These are phyloP conservation scores for Pythium scleroteichum DNA, from an alignment of 352 stramenopile genomes.

Conservation along the genomic window DNA sequence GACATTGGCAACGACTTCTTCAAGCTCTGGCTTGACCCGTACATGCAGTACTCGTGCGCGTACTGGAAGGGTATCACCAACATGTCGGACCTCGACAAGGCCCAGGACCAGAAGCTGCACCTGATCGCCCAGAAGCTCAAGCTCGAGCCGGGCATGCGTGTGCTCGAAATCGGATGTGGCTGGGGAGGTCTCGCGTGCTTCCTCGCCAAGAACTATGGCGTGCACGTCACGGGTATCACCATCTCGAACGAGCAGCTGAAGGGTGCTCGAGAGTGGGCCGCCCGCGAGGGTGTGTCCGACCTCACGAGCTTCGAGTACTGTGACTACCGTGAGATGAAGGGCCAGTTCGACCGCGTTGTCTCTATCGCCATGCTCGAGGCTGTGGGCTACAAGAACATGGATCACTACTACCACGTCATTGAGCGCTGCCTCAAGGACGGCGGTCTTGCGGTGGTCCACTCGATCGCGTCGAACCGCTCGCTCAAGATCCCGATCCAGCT, in stretches of 20 bases:
- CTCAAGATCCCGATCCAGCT: constrained; percentile 81
- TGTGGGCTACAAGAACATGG: constrained; percentile 89
- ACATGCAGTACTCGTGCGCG: constrained; percentile 88
- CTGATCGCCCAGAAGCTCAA: constrained; percentile 88
- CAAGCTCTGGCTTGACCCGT: constrained; percentile 86
- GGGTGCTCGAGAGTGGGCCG: constrained; percentile 77
- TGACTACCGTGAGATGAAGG: constrained; percentile 89
- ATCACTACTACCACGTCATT: constrained; percentile 84
- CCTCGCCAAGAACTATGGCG: constrained; percentile 84
- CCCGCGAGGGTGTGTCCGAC: constrained; percentile 76
- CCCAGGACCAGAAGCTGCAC: constrained; percentile 87
- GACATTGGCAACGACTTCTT: constrained; percentile 90
- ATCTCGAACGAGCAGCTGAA: constrained; percentile 91
- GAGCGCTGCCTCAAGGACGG: constrained; percentile 80
- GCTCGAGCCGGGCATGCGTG: constrained; percentile 77
- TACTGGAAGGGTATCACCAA: constrained; percentile 82
- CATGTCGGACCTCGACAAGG: constrained; percentile 75
- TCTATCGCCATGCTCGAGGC: constrained; percentile 90
- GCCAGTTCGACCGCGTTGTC: constrained; percentile 86
- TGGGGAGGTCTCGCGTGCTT: constrained; percentile 90
- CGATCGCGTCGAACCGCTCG: constrained; percentile 81
- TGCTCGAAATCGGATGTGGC: constrained; percentile 89
- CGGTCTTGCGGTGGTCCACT: constrained; percentile 79
- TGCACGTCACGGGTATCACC: constrained; percentile 88
- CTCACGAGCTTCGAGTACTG: constrained; percentile 90